Evolutionary conservation across 306 rosid genomes (phyloP), one percentile per base, ranked within the genome.

Genomic region (Fragaria vesca): DNA sequence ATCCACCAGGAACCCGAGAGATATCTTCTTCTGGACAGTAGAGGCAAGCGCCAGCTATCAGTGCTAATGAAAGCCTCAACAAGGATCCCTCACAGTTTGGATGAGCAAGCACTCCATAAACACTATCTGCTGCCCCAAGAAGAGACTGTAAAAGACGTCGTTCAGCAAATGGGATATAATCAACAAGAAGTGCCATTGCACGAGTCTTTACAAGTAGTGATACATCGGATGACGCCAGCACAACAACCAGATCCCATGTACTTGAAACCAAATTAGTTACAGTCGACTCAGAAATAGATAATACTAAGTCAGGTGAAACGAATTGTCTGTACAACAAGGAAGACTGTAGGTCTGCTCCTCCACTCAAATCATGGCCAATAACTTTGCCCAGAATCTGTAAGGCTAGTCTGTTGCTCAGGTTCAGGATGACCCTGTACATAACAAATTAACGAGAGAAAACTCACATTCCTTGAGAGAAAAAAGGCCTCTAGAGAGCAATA

Each of bases 361-460:
- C 90, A 84, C 75, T 75, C 18, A 72, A 69, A 28, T 28, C 30
- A 28, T 28, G 30, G 30, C 2, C 96, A 88, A 91, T 76, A 83
- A 93, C 88, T 77, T 82, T 86, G 73, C 96, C 87, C 76, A 93
- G 77, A 77, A 87, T 90, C 75, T 84, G 85, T 69, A 93, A 72
- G 68, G 91, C 98, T 84, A 48, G 82, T 83, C 21, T 97, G 91
- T 75, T 93, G 98, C 88, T 93, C 98, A 34, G 98, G 97, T 76
- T 93, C 98, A 62, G 93, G 91, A 81, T 90, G 97, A 74, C 93
- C 88, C 80, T 36, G 88, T 69, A 81, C 94, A 85, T 75, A 91
- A 91, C 74, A 93, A 85, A 73, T 85, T 90, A 62, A 81, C 85
- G 54, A 91, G 81, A 84, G 91, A 84, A 89, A 63, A 81, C 82